Evolutionary conservation across 1,284 basidiomycete species (phyloP).

Genomic region (Coniferiporia sulphurascens): DNA sequence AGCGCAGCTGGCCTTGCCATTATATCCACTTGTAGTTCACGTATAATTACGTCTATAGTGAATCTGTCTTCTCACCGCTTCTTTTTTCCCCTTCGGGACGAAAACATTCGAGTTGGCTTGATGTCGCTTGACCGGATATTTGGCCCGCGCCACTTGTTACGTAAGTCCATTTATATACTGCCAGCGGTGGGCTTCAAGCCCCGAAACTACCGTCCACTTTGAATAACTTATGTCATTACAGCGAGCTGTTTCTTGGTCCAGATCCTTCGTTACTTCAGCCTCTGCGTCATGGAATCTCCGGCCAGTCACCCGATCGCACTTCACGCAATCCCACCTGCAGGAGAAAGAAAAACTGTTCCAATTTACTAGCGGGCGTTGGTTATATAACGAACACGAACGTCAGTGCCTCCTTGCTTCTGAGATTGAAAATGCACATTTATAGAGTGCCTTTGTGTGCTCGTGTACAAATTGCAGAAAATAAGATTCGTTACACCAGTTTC

Average conservation of each 20-base stretch:
- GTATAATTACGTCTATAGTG: too few species aligned
- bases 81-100: too few species aligned
- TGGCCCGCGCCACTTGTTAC: too few species aligned
- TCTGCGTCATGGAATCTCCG: background rate
- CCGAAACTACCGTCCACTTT: background rate
- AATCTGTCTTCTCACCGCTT: too few species aligned
- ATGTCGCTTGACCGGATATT: too few species aligned
- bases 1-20: too few species aligned
- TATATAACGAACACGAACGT: constrained; percentile 23
- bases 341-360: constrained; percentile 1
- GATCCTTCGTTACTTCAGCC: background rate
- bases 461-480: constrained; percentile 2
- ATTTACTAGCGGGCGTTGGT: constrained; percentile 22
- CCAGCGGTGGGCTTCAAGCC: too few species aligned
- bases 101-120: too few species aligned
- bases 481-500: constrained; percentile 21
- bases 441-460: background rate
- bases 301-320: background rate
- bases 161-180: too few species aligned
- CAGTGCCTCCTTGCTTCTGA: background rate
- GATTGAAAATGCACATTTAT: background rate
- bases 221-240: background rate
- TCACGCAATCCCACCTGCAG: background rate
- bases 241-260: background rate
- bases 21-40: too few species aligned